Conservation (phyloP, 345 rosid genomes). For the Passiflora organensis region DNA sequence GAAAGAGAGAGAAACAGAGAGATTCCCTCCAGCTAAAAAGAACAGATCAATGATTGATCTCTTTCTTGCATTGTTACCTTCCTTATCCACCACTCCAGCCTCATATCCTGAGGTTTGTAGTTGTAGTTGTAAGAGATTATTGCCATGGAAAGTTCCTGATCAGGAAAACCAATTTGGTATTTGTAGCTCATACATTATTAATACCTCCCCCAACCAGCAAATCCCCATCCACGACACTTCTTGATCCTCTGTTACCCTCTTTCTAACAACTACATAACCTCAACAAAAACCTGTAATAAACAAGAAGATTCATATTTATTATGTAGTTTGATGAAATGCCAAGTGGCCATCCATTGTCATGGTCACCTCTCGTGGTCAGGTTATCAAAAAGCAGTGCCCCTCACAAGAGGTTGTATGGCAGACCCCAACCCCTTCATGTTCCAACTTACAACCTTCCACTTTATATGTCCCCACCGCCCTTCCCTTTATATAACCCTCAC, state of each 20-base stretch:
- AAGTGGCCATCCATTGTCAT: constrained; percentile 16
- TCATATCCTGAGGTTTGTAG: constrained; percentile 1
- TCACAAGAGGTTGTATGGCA: constrained; percentile 36
- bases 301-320: not conserved
- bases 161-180: not conserved
- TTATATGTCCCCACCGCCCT: constrained; percentile 16
- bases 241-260: constrained; percentile 16
- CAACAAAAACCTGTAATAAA: not conserved
- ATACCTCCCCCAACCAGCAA: not conserved
- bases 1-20: constrained; percentile 7
- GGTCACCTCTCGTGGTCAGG: constrained; percentile 30
- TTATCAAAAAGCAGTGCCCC: constrained; percentile 32
- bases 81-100: constrained; percentile 34
- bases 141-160: not conserved
- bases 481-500: constrained; percentile 12
- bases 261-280: not conserved
- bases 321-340: constrained; percentile 7
- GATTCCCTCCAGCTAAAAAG: constrained; percentile 42
- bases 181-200: not conserved
- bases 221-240: not conserved
- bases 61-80: constrained; percentile 17
- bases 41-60: constrained; percentile 26
- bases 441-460: not conserved
- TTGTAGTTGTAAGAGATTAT: not conserved
- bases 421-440: constrained; percentile 44